phyloP scores from a whole-genome alignment of 345 rosid genomes.

The Eucalyptus tenuipes region DNA sequence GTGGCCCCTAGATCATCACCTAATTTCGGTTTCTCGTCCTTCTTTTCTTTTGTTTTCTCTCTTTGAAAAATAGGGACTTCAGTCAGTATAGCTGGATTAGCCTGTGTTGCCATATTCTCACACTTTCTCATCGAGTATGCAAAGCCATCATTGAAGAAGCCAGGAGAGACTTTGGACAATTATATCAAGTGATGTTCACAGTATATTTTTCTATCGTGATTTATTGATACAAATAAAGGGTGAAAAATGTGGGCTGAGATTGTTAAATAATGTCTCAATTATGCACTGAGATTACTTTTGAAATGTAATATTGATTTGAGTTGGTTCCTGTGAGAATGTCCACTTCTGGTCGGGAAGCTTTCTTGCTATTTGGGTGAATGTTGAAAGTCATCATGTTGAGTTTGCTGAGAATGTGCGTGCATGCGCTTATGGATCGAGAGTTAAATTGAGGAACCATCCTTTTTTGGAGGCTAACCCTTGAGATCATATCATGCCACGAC shows the following conservation, averaged over 20 bases:
- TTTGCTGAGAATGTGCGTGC: not conserved
- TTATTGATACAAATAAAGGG: not conserved
- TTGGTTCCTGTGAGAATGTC: not conserved
- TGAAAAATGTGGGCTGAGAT: not conserved
- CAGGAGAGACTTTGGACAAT: not conserved
- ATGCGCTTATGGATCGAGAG: not conserved
- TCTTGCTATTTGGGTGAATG: not conserved
- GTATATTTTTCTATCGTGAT: not conserved
- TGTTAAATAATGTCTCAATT: not conserved
- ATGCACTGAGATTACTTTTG: not conserved
- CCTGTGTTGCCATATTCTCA: constrained; percentile 43
- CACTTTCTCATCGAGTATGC: constrained; percentile 26
- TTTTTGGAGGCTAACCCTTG: not conserved
- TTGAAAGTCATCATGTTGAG: not conserved
- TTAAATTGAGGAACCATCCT: not conserved
- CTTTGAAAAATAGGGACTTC: constrained; percentile 14
- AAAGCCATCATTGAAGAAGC: not conserved
- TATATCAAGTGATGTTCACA: not conserved
- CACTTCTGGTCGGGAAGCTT: not conserved
- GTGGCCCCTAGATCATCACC: not conserved
- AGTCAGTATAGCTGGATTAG: constrained; percentile 24
- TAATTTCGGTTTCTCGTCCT: not conserved
- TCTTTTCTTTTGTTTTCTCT: not conserved
- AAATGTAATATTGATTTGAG: not conserved
- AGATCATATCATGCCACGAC: not conserved